Base-by-base conservation (phyloP, 2,329 filamentous ascomycete genomes). In the Ophiostoma ips region DNA sequence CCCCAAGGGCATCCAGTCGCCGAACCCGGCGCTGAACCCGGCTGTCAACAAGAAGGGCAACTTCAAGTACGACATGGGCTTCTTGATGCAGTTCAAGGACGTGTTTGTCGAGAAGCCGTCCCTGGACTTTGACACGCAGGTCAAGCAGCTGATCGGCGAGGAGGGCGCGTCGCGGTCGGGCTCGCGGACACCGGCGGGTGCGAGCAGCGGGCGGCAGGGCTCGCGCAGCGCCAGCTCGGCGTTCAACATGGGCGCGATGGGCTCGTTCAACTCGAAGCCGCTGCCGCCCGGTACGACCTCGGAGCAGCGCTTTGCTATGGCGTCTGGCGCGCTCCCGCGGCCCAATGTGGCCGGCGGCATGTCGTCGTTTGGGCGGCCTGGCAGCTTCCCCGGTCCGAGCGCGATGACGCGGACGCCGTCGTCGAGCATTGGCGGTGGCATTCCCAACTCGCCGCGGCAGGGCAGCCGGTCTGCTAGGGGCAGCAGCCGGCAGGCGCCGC, bases 101-200 rank as follows among this genome's bases (percentile, higher is more conserved):
- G 87, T 95, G 18, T 98, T 95, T 70, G 94, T 87, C 55, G 92
- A 98, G 72, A 94, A 95, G 69, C 92, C 92, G 13, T 94, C 88
- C 1, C 67, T 89, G 40, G 90, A 96, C 62, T 98, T 95, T 79
- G 85, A 94, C 62, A 75, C 83, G 57, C 89, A 92, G 61, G 81
- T 98, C 75, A 90, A 76, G 82, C 84, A 68, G 74, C 83, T 71
- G 66, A 81, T 98, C 57, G 90, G 90, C 52, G 89, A 95, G 56
- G 72, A 72, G 35, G 80, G 84, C 52, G 67, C 71, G 46, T 24
- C 28, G 40, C 68, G 86, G 68, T 71, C 83, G 66, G 65, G 76
- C 64, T 68, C 80, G 63, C 65, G 83, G 66, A 71, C 83, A 61
- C 70, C 76, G 50, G 70, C 67, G 35, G 64, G 40, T 24, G 11